Evolutionary conservation across 1,284 basidiomycete species (phyloP).

Genomic region (Melampsora larici-populina): DNA sequence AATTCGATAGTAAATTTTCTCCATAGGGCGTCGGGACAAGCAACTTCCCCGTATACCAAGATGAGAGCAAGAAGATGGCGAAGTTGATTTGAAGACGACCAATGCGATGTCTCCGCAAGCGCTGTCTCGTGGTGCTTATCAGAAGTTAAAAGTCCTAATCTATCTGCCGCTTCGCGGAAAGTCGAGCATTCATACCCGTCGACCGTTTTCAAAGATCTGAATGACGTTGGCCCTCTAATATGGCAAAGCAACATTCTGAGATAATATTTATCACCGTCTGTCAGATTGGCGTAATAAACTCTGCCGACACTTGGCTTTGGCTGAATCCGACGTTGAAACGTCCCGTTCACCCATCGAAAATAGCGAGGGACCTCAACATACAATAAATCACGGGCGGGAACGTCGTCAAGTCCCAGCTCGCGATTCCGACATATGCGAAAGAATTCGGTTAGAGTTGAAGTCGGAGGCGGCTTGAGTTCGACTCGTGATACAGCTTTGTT

Average conservation of each 20-base stretch:
- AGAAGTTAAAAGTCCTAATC: background rate
- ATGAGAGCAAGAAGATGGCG: background rate
- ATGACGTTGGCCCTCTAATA: background rate
- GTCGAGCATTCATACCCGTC: background rate
- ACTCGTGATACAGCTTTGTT: too few relatives aligned
- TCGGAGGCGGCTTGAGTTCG: background rate
- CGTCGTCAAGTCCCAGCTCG: background rate
- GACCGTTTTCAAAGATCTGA: background rate
- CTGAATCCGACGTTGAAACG: slow-evolving; percentile 46
- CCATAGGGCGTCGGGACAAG: background rate
- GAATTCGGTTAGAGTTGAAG: background rate
- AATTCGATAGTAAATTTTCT: background rate
- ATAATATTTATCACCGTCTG: slow-evolving; percentile 55
- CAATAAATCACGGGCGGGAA: background rate
- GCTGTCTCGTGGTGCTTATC: background rate
- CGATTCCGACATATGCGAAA: background rate
- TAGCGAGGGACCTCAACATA: background rate
- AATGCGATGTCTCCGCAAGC: background rate
- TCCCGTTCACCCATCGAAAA: slow-evolving; percentile 43
- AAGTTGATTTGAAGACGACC: background rate
- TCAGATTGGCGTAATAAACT: slow-evolving; percentile 55
- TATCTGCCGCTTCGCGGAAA: background rate
- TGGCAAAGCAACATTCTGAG: slow-evolving; percentile 54
- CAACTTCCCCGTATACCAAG: background rate
- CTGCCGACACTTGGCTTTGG: slow-evolving; percentile 54